Conservation (phyloP, 75 land plant species). For the Sequoia sempervirens region DNA sequence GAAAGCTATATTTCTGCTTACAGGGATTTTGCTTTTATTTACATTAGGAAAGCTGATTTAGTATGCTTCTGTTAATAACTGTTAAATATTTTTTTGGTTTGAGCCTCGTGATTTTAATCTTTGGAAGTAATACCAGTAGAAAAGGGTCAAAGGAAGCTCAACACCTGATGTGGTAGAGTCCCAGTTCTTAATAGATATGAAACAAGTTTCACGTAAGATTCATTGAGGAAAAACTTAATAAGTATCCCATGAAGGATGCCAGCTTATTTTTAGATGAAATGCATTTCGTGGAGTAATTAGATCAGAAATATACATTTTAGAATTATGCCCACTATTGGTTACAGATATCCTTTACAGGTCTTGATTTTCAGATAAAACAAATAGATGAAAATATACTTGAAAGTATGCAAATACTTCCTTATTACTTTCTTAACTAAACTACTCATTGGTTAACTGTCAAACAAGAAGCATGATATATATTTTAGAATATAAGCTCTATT, state of each 20-base stretch:
- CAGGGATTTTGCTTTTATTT: not conserved
- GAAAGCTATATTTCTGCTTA: not conserved
- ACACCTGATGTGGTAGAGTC: not conserved
- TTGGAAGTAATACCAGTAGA: not conserved
- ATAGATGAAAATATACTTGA: not conserved
- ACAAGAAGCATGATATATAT: not conserved
- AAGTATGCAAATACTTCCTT: not conserved
- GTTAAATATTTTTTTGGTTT: not conserved
- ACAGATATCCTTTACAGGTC: not conserved
- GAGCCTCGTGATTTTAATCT: not conserved
- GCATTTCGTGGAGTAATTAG: not conserved
- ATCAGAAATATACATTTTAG: not conserved
- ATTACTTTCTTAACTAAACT: not conserved
- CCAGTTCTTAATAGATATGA: not conserved
- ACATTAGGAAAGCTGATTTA: not conserved
- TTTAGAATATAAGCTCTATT: not conserved
- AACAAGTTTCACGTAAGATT: not conserved
- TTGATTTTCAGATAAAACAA: not conserved
- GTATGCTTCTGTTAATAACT: no score
- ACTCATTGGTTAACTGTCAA: not conserved
- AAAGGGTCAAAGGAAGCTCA: not conserved
- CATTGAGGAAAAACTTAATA: not conserved
- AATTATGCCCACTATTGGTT: not conserved
- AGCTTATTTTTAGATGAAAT: not conserved
- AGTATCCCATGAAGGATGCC: not conserved